These are phyloP conservation scores for Nakazawaea ambrosiae DNA, from an alignment of 805 yeast genomes.

Conservation along the genomic window DNA sequence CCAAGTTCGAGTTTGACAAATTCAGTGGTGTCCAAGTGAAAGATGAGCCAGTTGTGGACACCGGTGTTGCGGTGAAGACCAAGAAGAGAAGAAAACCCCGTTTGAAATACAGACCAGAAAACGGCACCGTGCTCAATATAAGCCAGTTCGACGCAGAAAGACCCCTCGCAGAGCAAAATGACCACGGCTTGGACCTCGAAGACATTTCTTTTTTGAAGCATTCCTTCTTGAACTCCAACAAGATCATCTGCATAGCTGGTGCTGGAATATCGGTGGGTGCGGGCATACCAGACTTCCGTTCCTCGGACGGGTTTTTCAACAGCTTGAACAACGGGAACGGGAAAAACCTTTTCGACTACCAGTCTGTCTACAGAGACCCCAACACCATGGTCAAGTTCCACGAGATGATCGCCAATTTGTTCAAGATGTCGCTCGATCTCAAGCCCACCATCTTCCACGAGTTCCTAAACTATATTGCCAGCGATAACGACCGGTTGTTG, in stretches of 20 bases:
- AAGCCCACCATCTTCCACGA: conserved; percentile 71
- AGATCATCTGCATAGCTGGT: conserved; percentile 66
- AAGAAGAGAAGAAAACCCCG: conserved; percentile 32
- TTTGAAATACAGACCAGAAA: conserved; percentile 37
- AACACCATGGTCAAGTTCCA: conserved; percentile 61
- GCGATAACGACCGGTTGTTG: conserved; percentile 48
- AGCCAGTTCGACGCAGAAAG: conserved; percentile 18
- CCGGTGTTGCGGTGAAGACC: too few relatives aligned
- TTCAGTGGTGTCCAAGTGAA: too few relatives aligned
- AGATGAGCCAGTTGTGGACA: not conserved
- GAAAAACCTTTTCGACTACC: conserved; percentile 64
- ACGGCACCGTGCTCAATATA: conserved; percentile 36
- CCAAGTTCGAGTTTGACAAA: not conserved
- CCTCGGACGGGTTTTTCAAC: conserved; percentile 69
- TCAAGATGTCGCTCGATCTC: conserved; percentile 45
- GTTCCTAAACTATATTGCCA: conserved; percentile 51
- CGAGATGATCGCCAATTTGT: conserved; percentile 60
- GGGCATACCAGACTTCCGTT: conserved; percentile 79
- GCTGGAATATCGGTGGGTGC: conserved; percentile 73
- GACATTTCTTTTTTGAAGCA: conserved; percentile 44
- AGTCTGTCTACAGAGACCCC: conserved; percentile 57
- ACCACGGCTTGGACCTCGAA: conserved; percentile 23
- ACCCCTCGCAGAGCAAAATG: conserved; percentile 26
- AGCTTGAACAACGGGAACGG: conserved; percentile 39
- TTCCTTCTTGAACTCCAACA: conserved; percentile 47